Base-by-base conservation (phyloP, 495 filamentous ascomycete genomes). In the Daldinia bambusicola region DNA sequence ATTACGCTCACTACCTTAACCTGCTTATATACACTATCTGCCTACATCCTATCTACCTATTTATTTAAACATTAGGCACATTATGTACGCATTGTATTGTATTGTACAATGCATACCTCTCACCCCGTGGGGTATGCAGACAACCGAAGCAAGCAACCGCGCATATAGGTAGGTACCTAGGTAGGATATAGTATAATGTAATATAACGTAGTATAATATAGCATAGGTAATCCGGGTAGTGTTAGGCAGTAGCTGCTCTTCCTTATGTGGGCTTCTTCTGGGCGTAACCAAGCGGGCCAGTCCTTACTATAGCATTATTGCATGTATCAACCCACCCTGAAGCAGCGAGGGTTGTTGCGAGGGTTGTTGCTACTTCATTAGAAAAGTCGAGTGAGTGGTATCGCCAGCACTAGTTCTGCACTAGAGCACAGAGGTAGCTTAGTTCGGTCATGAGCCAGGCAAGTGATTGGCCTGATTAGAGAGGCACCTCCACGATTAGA, bases 331-430 rank as follows among this genome's bases (percentile, higher is more conserved):
- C 30, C 30, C 13, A 57, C 52, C 52, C 45, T 3, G 57, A 52
- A n/a, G 52, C 45, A 61, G 63, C 63, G 64, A 63, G 34, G 53
- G 61, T 66, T 30, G 26, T 26, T 26, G 26, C 26, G n/a, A n/a
- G n/a, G n/a, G n/a, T n/a, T n/a, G 61, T 64, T 48, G 43, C 58
- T 60, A 63, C 69, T 59, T 60, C 55, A 22, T 64, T 66, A 43
- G 30, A 67, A 67, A 48, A 66, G 56, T 60, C 37, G 20, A 69
- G 70, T 73, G 20, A 69, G 70, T 73, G 57, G 66, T 66, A 73
- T 69, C 66, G 67, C 66, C 61, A 72, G 51, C 64, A 36, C 66
- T 73, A 69, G 70, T 16, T 73, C 57, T 73, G 70, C 70, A 73
- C 70, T 66, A 73, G 55, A 63, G 66, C 41, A 69, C 51, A 69